Conservation (phyloP, 371 early-diverging fungal genomes). For the Chytridium lagenaria region DNA sequence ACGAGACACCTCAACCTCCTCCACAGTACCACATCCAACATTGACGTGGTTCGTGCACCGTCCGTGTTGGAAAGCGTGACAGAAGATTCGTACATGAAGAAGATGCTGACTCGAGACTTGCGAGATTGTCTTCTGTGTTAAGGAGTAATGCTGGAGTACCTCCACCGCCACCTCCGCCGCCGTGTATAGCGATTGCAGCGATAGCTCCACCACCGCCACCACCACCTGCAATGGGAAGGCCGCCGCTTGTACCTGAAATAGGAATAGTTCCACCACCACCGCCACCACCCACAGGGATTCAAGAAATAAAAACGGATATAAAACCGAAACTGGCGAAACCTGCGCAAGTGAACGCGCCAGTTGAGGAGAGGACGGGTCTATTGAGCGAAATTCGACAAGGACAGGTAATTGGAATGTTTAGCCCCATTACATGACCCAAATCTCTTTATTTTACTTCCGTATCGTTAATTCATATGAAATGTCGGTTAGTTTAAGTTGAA, state of each 20-base stretch:
- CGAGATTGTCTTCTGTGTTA: background rate
- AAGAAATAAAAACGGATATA: background rate
- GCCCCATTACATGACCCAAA: no score
- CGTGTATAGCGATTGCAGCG: no score
- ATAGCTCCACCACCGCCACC: conserved; percentile 4
- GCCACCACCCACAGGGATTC: background rate
- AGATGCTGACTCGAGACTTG: background rate
- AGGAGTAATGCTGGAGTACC: background rate
- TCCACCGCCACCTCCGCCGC: conserved; percentile 29
- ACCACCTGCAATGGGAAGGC: background rate
- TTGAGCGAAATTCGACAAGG: conserved; percentile 41
- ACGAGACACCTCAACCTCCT: conserved; percentile 1
- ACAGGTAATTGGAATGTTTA: no score
- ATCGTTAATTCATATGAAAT: no score
- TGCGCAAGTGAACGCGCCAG: background rate
- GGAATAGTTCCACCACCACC: background rate
- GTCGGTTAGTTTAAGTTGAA: conserved; percentile 48
- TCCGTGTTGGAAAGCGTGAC: background rate
- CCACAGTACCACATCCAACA: background rate
- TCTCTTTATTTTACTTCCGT: no score
- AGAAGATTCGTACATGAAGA: background rate
- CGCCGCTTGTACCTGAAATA: background rate
- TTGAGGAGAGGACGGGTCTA: conserved; percentile 18
- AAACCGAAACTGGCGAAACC: background rate
- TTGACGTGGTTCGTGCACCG: background rate